Evolutionary conservation across 148 eudicot genomes (phyloP), one percentile per base, ranked within the genome.

Genomic region (Linanthus parryae): DNA sequence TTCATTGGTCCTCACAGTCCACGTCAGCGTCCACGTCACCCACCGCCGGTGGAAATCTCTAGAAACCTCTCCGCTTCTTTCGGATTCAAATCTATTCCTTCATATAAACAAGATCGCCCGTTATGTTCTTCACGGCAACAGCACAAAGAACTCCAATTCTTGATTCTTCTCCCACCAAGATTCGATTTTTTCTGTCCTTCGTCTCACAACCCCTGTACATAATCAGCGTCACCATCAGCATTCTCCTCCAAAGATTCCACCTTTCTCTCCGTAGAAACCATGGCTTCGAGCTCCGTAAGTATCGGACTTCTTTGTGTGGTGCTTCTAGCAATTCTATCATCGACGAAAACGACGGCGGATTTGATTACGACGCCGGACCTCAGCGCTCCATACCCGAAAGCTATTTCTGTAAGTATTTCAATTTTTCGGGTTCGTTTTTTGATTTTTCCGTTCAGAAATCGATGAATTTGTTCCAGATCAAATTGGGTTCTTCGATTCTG

Each of bases 361-460:
- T 13, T 48, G 44, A 8, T 56, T n/a, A 55, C 61, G 11, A 38
- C 61, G 2, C 48, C 56, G 3, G 61, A 64, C 1, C 41, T 64
- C 43, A 63, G 22, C 46, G 6, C 49, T 56, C 56, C 56, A 0
- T 39, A 56, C 7, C 68, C 68, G n/a, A 64, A 64, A 56, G 49
- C 68, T 9, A 47, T 64, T 10, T 64, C 68, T 24, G 68, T 64
- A 40, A 56, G 68, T 43, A 15, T 1, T 12, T n/a, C 0, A 2
- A 1, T 43, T 21, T 10, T 30, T 12, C n/a, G 4, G 7, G 9
- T 37, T 1, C 1, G 4, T 4, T 38, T 37, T 24, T 20, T 37
- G 20, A 12, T 18, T 16, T 18, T 14, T 24, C 4, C 15, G n/a
- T 21, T 31, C 35, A 5, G 7, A 31, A 31, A 31, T 31, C 11